Evolutionary conservation across 2,329 filamentous ascomycete genomes (phyloP), one percentile per base, ranked within the genome.

Genomic region (Botrytis medusae): DNA sequence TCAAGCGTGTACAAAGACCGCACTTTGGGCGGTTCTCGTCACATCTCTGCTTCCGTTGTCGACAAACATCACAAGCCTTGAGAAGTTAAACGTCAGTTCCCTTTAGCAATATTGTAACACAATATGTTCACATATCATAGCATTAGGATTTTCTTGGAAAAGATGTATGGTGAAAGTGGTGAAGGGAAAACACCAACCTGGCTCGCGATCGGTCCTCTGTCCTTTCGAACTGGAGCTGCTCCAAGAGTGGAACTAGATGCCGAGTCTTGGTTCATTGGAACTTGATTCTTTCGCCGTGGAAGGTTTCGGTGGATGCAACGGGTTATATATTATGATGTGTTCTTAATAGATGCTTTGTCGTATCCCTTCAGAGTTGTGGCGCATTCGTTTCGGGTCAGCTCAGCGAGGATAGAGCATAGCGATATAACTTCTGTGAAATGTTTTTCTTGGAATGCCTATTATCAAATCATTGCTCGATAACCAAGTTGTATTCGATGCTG

Each of bases 21-120:
- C 89, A 91, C 80, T 87, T 89, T 29, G 89, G 89, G 72, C 88
- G 83, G 77, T 85, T 83, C 79, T 91, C 89, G 79, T 90, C 88
- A 81, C 89, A 91, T 83, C 87, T 89, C 76, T 90, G 88, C 81
- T 91, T 91, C 76, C 89, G 87, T 69, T 80, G 82, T 67, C 88
- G 85, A 80, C 88, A 90, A 44, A 85, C 88, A 77, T 90, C 87
- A 81, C 88, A 90, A 32, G 88, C 88, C 83, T 86, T 78, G 25
- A 71, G 73, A 57, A 25, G 48, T 42, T 32, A 42, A 57, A 42
- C 22, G 65, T 69, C 65, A 69, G 65, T 37, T 18, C 25, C 5
- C n/a, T n/a, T 57, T 32, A 6, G 14, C 25, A 57, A 10, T 25
- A 25, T 4, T 18, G 9, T 34, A 42, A 18, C 10, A 65, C 25